Evolutionary conservation across 768 basidiomycete species (phyloP).

Genomic region (Lactarius pseudohatsudake): DNA sequence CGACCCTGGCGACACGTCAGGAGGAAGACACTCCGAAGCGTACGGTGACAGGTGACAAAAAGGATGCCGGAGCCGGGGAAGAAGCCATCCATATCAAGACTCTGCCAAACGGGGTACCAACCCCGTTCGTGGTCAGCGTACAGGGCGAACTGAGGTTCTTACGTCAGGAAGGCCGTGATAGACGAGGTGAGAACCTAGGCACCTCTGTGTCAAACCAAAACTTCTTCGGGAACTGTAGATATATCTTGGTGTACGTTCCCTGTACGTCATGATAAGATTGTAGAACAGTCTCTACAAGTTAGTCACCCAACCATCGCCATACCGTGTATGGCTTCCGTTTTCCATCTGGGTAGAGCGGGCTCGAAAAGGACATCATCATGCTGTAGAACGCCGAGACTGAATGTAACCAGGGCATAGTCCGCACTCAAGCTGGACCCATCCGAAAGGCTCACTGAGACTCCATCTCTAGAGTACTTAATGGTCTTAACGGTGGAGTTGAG

Average conservation of each 20-base stretch:
- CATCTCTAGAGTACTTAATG: constrained; percentile 46
- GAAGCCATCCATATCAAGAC: constrained; percentile 55
- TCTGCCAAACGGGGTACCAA: constrained; percentile 68
- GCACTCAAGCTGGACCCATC: constrained; percentile 47
- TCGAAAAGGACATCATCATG: constrained; percentile 56
- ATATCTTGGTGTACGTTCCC: constrained; percentile 67
- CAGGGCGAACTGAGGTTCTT: constrained; percentile 45
- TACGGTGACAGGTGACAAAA: constrained; percentile 52
- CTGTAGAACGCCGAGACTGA: constrained; percentile 71
- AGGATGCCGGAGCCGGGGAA: constrained; percentile 60
- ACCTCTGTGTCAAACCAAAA: constrained; percentile 59
- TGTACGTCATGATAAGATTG: constrained; percentile 26
- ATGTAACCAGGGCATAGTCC: constrained; percentile 64
- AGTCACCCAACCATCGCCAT: constrained; percentile 52
- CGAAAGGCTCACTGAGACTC: constrained; percentile 48
- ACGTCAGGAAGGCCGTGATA: constrained; percentile 2
- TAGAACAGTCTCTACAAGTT: not conserved
- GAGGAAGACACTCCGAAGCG: constrained; percentile 17
- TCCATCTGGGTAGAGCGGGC: constrained; percentile 58
- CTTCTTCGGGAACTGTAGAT: constrained; percentile 58
- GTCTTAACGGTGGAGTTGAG: constrained; percentile 51
- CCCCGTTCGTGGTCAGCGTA: constrained; percentile 61
- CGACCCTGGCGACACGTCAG: not conserved
- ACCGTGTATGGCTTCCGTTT: constrained; percentile 61
- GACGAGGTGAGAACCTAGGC: not conserved